Evolutionary conservation across 2,329 filamentous ascomycete genomes (phyloP).

Genomic region (Alternaria conjuncta): DNA sequence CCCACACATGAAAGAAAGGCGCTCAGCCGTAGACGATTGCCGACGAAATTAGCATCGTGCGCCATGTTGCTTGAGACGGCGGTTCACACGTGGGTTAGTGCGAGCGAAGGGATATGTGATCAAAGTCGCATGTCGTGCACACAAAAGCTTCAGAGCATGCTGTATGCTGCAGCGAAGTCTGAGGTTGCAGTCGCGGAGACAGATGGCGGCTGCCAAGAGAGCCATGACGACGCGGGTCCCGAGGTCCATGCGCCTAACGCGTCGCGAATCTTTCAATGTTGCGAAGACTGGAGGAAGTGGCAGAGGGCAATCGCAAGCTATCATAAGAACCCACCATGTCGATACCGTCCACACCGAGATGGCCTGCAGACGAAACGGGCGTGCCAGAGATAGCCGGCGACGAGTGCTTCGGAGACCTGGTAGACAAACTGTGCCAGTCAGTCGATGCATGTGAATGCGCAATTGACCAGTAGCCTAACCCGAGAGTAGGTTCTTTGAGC

Average conservation of each 20-base stretch:
- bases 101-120: not conserved
- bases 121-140: not conserved
- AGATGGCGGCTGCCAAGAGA: slow-evolving; percentile 22
- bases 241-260: not conserved
- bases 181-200: not conserved
- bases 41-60: slow-evolving; percentile 30
- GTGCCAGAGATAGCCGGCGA: slow-evolving; percentile 64
- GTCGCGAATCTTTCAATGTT: slow-evolving; percentile 9
- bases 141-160: not conserved
- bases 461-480: slow-evolving; percentile 21
- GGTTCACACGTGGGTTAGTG: not conserved
- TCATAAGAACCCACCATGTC: slow-evolving; percentile 29
- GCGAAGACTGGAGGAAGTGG: slow-evolving; percentile 1
- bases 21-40: slow-evolving; percentile 31
- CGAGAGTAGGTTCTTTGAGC: slow-evolving; percentile 51
- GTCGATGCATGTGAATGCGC: slow-evolving; percentile 11
- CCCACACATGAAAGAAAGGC: slow-evolving; percentile 33
- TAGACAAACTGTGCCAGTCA: slow-evolving; percentile 67
- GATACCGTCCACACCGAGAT: slow-evolving; percentile 35
- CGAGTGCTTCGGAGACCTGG: slow-evolving; percentile 68
- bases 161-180: not conserved
- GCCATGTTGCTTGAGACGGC: slow-evolving; percentile 20
- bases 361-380: slow-evolving; percentile 38
- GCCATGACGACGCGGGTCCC: slow-evolving; percentile 12
- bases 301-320: slow-evolving; percentile 12